Evolutionary conservation across 495 filamentous ascomycete genomes (phyloP), one percentile per base, ranked within the genome.

Genomic region (Oidiodendron maius): DNA sequence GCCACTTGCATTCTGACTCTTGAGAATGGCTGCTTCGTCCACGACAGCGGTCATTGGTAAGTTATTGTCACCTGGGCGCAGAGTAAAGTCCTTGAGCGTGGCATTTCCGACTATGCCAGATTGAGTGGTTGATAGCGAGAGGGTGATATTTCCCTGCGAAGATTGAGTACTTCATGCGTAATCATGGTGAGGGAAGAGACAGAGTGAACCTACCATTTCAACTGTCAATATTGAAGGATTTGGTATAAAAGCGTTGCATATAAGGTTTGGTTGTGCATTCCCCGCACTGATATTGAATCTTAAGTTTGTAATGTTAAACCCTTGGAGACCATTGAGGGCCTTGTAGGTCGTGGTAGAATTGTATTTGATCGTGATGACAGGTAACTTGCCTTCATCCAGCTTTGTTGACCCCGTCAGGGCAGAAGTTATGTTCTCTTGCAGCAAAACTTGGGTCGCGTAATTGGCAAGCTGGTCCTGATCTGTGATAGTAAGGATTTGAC

Each of bases 181-280:
- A 23, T 10, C 35, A 30, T 5, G 3, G 30, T 11, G 44, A 59
- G 15, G 13, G 21, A 35, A 24, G 10, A 18, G 25, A 5, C 44
- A 59, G 59, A 3, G 63, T 10, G 22, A 23, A 61, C 71, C 53
- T 71, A 85, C 83, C 63, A 89, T 71, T 16, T 69, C 61, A 38
- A 91, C 65, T 4, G 77, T 78, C 62, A 87, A 67, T 43, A 80
- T 62, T 3, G 84, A 81, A 4, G 75, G 77, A 59, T 91, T 91
- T 48, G 86, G 86, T 30, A 91, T 85, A 44, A 58, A 67, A 28
- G 78, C 74, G 3, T 66, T 74, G 56, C 78, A 86, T 25, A 73
- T 67, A 69, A 87, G 76, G 65, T 89, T 89, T 42, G 74, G 69
- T 42, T 72, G 71, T 43, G 72, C 65, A 18, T 57, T 32, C 25